A percentile compares a stretch with the other conserved stretches of the same genome.
These are phyloP conservation scores for Boletellus sp. DNA, from an alignment of 1,284 basidiomycete genomes.

Conservation along the genomic window DNA sequence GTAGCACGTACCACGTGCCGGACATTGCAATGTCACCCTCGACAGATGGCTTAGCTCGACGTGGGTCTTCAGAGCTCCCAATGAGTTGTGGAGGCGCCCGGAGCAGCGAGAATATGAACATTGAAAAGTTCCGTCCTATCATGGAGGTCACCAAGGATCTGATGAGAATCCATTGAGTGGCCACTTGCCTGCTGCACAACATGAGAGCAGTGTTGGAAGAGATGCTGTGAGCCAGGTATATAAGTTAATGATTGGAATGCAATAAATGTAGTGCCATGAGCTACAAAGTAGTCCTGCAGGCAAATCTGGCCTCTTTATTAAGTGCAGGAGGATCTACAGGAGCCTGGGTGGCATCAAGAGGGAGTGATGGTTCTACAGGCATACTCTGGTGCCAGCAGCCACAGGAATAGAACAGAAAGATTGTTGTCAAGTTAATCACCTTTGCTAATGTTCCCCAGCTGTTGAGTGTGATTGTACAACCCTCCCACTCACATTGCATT, in stretches of 20 bases:
- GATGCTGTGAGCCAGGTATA: conserved; percentile 18
- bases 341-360: conserved; percentile 4
- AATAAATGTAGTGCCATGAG: conserved; percentile 4
- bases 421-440: conserved; percentile 18
- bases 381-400: too few relatives aligned
- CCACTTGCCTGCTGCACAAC: conserved; percentile 16
- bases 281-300: conserved; percentile 20
- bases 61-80: conserved; percentile 19
- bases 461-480: conserved; percentile 21
- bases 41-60: conserved; percentile 32
- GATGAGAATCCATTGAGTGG: background rate
- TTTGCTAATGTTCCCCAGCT: conserved; percentile 29
- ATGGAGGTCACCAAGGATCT: background rate
- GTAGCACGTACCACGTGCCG: conserved; percentile 19
- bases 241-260: background rate
- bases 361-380: background rate
- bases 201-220: conserved; percentile 25
- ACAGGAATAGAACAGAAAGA: conserved; percentile 1
- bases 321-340: conserved; percentile 12
- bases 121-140: conserved; percentile 28
- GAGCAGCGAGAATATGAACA: conserved; percentile 29
- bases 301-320: conserved; percentile 5
- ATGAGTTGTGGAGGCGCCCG: conserved; percentile 24
- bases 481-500: conserved; percentile 29
- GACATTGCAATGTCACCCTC: conserved; percentile 26